Conservation (phyloP, 2,329 filamentous ascomycete species). For the Colletotrichum tamarilloi region DNA sequence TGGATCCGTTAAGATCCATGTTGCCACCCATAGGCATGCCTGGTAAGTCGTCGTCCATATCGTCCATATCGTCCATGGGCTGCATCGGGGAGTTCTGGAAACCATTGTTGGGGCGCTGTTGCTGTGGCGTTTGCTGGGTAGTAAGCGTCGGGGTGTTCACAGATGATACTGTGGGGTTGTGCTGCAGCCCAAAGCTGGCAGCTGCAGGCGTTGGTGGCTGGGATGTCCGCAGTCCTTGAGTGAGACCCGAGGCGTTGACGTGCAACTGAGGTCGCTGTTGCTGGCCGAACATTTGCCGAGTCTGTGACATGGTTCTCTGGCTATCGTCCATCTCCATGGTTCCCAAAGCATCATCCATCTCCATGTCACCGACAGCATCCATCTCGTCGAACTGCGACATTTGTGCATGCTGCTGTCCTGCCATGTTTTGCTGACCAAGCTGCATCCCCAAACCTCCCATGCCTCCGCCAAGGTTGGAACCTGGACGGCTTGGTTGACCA, state of each 20-base stretch:
- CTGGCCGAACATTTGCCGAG: constrained; percentile 75
- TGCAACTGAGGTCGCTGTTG: constrained; percentile 79
- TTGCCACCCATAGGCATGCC: constrained; percentile 72
- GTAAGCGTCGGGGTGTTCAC: constrained; percentile 95
- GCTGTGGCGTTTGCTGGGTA: constrained; percentile 75
- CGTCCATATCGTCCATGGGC: constrained; percentile 74
- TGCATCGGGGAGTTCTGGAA: constrained; percentile 67
- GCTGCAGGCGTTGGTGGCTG: constrained; percentile 87
- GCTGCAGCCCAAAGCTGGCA: constrained; percentile 81
- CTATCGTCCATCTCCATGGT: constrained; percentile 72
- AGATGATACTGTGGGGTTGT: constrained; percentile 96
- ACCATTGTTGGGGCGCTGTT: constrained; percentile 42
- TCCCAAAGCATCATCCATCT: constrained; percentile 87
- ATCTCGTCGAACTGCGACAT: constrained; percentile 72
- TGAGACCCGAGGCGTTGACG: constrained; percentile 80
- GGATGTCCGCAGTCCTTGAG: constrained; percentile 84
- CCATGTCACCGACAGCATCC: constrained; percentile 93
- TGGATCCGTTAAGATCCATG: constrained; percentile 64
- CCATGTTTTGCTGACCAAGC: constrained; percentile 46
- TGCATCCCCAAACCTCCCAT: constrained; percentile 36
- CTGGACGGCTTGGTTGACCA: constrained; percentile 25
- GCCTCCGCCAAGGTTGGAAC: constrained; percentile 30
- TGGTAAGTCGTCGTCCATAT: constrained; percentile 80
- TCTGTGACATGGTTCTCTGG: constrained; percentile 75
- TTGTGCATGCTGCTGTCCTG: constrained; percentile 51